A percentile compares a stretch with the other conserved stretches of the same genome.
phyloP scores from a whole-genome alignment of 2,329 filamentous ascomycete species.

The Alternaria sp. region DNA sequence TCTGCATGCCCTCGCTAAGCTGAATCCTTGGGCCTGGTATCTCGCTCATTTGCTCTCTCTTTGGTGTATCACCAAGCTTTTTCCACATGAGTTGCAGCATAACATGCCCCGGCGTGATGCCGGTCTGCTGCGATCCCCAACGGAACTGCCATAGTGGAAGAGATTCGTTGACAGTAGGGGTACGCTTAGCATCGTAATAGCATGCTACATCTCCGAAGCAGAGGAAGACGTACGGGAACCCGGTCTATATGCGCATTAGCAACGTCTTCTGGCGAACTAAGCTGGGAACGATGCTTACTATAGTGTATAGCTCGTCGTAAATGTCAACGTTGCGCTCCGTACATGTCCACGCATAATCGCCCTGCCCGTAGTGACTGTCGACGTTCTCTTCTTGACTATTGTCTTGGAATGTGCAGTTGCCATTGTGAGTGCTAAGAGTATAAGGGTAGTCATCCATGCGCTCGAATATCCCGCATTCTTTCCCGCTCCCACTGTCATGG shows the following conservation, averaged over 20 bases:
- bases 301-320: conserved; percentile 40
- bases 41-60: conserved; percentile 14
- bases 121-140: conserved; percentile 42
- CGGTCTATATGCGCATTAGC: conserved; percentile 18
- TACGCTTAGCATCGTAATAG: conserved; percentile 41
- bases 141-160: conserved; percentile 39
- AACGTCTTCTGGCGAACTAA: background rate
- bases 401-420: conserved; percentile 44
- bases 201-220: conserved; percentile 44
- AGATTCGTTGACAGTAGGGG: conserved; percentile 22
- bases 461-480: conserved; percentile 35
- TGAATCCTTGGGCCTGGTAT: conserved; percentile 28
- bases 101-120: conserved; percentile 43
- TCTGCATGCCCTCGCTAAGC: conserved; percentile 25
- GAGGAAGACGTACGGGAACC: conserved; percentile 41
- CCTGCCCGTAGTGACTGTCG: conserved; percentile 36
- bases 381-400: conserved; percentile 33
- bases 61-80: conserved; percentile 30
- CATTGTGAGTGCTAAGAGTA: conserved; percentile 31
- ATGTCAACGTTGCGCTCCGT: conserved; percentile 21
- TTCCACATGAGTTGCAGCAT: conserved; percentile 41
- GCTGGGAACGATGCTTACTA: conserved; percentile 30
- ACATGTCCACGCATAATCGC: conserved; percentile 39
- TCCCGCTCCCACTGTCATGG: background rate
- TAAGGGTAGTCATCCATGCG: conserved; percentile 31